A percentile compares a stretch with the other conserved stretches of the same genome.
phyloP scores from a whole-genome alignment of 2,329 filamentous ascomycete genomes.

The Sclerotinia sclerotiorum region DNA sequence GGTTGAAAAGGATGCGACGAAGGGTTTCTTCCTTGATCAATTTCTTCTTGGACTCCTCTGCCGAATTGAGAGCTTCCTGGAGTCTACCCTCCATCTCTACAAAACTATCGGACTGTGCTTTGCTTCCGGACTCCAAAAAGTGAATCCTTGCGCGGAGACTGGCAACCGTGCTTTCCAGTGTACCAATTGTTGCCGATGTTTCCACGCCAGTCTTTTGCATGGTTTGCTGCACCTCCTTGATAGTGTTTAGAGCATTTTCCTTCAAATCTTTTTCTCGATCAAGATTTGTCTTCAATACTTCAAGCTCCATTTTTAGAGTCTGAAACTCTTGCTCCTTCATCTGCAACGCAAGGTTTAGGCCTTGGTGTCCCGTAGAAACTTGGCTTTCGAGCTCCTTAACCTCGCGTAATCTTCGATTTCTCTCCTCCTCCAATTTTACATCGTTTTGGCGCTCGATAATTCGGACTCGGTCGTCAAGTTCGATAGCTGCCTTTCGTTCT shows the following conservation, averaged over 20 bases:
- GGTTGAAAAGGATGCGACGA: slow-evolving; percentile 90
- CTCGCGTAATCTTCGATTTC: slow-evolving; percentile 57
- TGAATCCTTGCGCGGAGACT: slow-evolving; percentile 79
- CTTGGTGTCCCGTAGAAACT: slow-evolving; percentile 48
- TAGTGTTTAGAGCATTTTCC: slow-evolving; percentile 43
- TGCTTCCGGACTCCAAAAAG: slow-evolving; percentile 85
- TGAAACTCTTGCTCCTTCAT: slow-evolving; percentile 56
- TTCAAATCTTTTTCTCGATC: slow-evolving; percentile 60
- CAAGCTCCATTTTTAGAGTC: slow-evolving; percentile 48
- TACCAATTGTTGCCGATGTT: slow-evolving; percentile 59
- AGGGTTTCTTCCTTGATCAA: slow-evolving; percentile 89
- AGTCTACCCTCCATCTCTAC: slow-evolving; percentile 77
- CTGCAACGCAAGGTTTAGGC: slow-evolving; percentile 35
- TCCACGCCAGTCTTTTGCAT: slow-evolving; percentile 54
- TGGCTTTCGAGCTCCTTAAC: slow-evolving; percentile 62
- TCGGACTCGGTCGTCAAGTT: slow-evolving; percentile 38
- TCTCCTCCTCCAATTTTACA: slow-evolving; percentile 65
- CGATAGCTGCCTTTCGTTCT: slow-evolving; percentile 58
- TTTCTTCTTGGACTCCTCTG: slow-evolving; percentile 73
- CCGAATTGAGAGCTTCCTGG: slow-evolving; percentile 70
- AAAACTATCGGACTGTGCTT: slow-evolving; percentile 85
- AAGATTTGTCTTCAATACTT: slow-evolving; percentile 51
- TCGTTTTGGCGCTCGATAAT: slow-evolving; percentile 39
- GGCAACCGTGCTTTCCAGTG: slow-evolving; percentile 72
- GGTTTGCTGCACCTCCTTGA: slow-evolving; percentile 49